Evolutionary conservation across 2,329 filamentous ascomycete genomes (phyloP), one percentile per base, ranked within the genome.

Genomic region (Fusarium mangiferae): DNA sequence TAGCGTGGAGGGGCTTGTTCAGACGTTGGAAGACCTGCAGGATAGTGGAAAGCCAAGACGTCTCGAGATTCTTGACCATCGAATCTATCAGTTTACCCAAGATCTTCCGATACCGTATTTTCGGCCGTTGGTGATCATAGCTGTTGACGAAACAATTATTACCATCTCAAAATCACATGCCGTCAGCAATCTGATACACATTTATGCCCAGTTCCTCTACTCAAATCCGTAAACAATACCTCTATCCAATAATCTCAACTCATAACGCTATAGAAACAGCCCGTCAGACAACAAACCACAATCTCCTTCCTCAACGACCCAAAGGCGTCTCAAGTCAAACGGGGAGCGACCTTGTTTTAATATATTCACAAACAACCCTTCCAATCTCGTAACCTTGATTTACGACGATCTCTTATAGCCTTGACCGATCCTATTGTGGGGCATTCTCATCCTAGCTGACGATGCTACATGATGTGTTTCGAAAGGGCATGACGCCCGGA

Each of bases 391-490:
- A 69, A 66, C 66, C 58, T 64, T 28, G 59, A 17, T 28, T 41
- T 56, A 62, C 52, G 42, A 46, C 36, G 30, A 41, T 72, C 44
- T 45, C 14, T 42, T 45, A 49, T 68, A 38, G 26, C 44, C 20
- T 9, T 26, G 48, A 45, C 45, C 35, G 36, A 38, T 42, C 33
- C 51, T 28, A 20, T 17, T 41, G 54, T 60, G 66, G 30, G 30
- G 13, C 30, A 0, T 18, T 1, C 20, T 22, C 18, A 72, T 74
- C 72, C 72, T 24, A 28, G 52, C 56, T n/a, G 68, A 59, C 72
- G 64, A 75, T 74, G 72, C 60, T 75, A 74, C 72, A 45, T 41
- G 17, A 38, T 36, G 51, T 59, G 72, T 74, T 73, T 74, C 72
- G 60, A 75, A 69, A 72, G 42, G 39, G 68, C 72, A 66, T 72